A percentile compares a stretch with the other conserved stretches of the same genome.
These are phyloP conservation scores for Leptographium galeiforme DNA, from an alignment of 2,329 filamentous ascomycete species.

Conservation along the genomic window DNA sequence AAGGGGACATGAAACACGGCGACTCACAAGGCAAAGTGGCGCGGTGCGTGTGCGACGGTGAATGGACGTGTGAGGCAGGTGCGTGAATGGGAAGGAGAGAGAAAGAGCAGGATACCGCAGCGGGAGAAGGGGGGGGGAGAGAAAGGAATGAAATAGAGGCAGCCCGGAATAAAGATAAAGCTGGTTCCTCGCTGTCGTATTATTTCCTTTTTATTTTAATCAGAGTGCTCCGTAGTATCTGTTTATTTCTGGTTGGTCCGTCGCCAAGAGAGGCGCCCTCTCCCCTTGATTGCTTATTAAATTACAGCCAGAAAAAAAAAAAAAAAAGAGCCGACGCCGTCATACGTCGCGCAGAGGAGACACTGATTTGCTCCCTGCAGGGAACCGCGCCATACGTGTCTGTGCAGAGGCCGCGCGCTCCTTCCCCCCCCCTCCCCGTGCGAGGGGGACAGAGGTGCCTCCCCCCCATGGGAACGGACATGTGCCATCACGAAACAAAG, in stretches of 20 bases:
- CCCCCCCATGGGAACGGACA: too few species aligned
- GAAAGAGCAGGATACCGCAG: not conserved
- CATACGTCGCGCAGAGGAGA: not conserved
- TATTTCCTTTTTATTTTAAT: not conserved
- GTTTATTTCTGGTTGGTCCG: conserved; percentile 4
- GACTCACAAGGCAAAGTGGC: not conserved
- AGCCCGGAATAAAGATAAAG: conserved; percentile 10
- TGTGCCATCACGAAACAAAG: too few species aligned
- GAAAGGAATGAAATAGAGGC: not conserved
- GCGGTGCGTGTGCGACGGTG: not conserved
- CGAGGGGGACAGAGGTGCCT: too few species aligned
- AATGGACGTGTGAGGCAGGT: not conserved
- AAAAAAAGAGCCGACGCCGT: not conserved
- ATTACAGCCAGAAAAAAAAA: not conserved
- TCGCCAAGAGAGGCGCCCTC: not conserved
- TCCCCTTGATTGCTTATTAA: not conserved
- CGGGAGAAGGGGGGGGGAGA: not conserved
- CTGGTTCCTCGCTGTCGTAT: not conserved
- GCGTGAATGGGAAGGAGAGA: not conserved
- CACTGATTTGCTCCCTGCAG: not conserved
- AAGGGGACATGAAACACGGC: not conserved
- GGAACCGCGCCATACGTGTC: not conserved
- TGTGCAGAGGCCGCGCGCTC: too few species aligned
- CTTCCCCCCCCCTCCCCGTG: too few species aligned
- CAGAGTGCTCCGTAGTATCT: not conserved